Conservation (phyloP, 176 grass and related monocot genomes). For the Poa annua region DNA sequence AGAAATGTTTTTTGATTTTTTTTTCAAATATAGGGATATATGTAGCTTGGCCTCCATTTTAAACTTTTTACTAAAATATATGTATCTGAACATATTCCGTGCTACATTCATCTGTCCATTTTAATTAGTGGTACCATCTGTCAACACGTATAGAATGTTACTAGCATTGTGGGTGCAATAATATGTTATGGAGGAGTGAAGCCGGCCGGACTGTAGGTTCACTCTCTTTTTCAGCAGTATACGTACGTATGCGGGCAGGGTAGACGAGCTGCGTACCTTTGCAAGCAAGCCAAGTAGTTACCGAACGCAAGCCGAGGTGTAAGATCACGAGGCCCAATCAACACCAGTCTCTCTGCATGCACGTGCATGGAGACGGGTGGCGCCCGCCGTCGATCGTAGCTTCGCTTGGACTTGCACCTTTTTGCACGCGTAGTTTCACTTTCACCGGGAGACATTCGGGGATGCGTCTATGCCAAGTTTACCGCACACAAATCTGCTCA, state of each 20-base stretch:
- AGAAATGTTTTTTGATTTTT: no score
- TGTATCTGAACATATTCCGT: no score
- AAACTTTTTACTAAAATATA: no score
- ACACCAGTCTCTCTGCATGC: slow-evolving; percentile 1
- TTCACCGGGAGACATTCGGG: not conserved
- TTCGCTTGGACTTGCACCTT: not conserved
- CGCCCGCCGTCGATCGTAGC: not conserved
- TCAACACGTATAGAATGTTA: no score
- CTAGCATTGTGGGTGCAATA: no score
- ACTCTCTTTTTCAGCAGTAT: not conserved
- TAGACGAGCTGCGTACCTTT: slow-evolving; percentile 44
- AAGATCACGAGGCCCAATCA: slow-evolving; percentile 19
- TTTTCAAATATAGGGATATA: no score
- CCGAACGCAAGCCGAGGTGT: slow-evolving; percentile 25
- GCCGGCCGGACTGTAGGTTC: no score
- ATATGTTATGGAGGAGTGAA: no score
- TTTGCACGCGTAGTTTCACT: not conserved
- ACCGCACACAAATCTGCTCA: not conserved
- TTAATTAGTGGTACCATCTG: no score
- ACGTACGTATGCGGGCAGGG: slow-evolving; percentile 7
- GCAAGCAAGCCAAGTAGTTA: slow-evolving; percentile 50
- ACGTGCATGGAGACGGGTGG: not conserved
- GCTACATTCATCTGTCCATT: no score
- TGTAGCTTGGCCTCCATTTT: no score
- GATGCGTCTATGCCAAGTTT: not conserved